Conservation (phyloP, 2,329 filamentous ascomycete species). For the Cytospora leucostoma region DNA sequence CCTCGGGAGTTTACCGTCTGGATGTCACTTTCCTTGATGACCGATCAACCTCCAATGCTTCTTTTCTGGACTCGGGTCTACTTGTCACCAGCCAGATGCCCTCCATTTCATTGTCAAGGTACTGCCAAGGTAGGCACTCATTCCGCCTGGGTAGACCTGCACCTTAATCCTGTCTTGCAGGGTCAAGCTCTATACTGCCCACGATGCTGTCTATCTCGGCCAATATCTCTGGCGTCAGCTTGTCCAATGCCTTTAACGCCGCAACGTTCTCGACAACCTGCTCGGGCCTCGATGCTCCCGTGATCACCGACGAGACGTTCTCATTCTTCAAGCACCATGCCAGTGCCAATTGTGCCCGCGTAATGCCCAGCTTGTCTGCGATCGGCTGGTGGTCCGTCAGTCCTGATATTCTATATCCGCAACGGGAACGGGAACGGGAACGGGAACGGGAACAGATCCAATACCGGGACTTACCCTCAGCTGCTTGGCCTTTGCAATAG, state of each 20-base stretch:
- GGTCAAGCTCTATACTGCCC: conserved; percentile 35
- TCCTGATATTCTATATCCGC: neutral
- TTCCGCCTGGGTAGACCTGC: neutral
- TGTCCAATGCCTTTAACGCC: conserved; percentile 54
- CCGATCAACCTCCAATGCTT: no score
- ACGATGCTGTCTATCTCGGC: conserved; percentile 54
- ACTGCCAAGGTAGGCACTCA: neutral
- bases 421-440: neutral
- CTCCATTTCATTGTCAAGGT: neutral
- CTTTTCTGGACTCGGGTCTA: no score
- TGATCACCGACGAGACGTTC: conserved; percentile 64
- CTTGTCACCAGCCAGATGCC: no score
- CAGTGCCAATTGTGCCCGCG: conserved; percentile 57
- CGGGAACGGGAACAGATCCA: neutral
- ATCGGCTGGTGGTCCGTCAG: conserved; percentile 50
- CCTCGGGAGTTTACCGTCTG: no score
- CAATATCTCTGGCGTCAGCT: conserved; percentile 61
- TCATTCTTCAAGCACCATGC: conserved; percentile 67
- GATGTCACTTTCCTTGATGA: no score
- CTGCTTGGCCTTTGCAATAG: conserved; percentile 58
- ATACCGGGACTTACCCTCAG: conserved; percentile 37
- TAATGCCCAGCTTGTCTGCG: conserved; percentile 64
- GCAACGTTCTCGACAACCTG: conserved; percentile 63
- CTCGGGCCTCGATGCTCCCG: conserved; percentile 58
- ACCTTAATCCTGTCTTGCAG: conserved; percentile 32